Base-by-base conservation (phyloP, 2,329 filamentous ascomycete species). In the Aspergillus pseudotamarii region DNA sequence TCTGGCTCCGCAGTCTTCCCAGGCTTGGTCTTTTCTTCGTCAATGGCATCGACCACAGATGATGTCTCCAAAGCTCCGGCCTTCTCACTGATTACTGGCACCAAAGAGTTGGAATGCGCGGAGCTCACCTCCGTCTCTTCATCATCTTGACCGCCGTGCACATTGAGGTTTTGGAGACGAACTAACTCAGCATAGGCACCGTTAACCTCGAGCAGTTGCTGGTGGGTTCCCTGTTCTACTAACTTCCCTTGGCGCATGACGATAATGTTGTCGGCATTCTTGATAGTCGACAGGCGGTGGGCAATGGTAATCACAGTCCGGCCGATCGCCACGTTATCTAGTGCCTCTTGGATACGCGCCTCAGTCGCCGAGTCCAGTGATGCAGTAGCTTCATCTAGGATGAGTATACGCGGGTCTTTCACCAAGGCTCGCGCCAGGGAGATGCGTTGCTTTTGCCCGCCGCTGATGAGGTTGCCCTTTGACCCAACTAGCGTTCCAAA, bases 401-500 rank as follows among this genome's bases (percentile, higher is more conserved):
- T 86, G 1, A 97, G 85, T 71, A 97, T 84, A 79, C 91, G 92
- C 0, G 92, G 93, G 68, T 96, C 88, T 4, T 89, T 91, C n/a
- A 96, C 89, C 56, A 96, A 85, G 30, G 91, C 91, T 66, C 92
- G 83, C 3, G 93, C 92, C 74, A 96, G 95, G 8, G 92, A 91
- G 68, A 96, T 93, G 66, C 94, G 90, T 78, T 97, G 94, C 75
- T 95, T 94, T 78, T 97, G 93, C 16, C 93, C 93, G 73, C 94
- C 93, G 57, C 90, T 94, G 11, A 97, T 83, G 53, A 94, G 80
- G 67, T 93, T 92, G 5, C 92, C 93, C 65, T 92, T 86, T 74
- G 95, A 91, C 60, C 93, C 93, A 19, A 96, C 92, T 64, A 92
- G 86, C 0, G 93, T 96, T 67, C 94, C 84, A 70, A 96, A 96